These are phyloP conservation scores for Phaeoacremonium minimum DNA, from an alignment of 2,329 filamentous ascomycete species.

Conservation along the genomic window DNA sequence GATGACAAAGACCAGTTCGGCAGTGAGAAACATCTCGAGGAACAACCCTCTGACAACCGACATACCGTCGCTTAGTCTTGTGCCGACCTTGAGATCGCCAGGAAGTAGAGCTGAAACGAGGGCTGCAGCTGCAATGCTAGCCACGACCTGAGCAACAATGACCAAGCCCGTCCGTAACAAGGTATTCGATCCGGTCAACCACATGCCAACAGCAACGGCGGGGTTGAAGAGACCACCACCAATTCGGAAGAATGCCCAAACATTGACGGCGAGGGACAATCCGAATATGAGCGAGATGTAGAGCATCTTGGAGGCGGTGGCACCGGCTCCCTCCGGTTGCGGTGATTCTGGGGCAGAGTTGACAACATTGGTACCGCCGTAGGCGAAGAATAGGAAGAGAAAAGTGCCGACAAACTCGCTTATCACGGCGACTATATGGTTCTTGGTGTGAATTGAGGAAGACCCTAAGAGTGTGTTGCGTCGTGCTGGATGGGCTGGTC, in stretches of 20 bases:
- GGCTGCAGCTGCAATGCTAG: slow-evolving; percentile 53
- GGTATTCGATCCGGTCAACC: slow-evolving; percentile 53
- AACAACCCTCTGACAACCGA: slow-evolving; percentile 56
- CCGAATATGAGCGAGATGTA: slow-evolving; percentile 48
- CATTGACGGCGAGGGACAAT: slow-evolving; percentile 45
- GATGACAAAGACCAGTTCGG: slow-evolving; percentile 59
- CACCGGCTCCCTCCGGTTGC: slow-evolving; percentile 14
- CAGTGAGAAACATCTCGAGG: slow-evolving; percentile 63
- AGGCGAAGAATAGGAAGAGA: slow-evolving; percentile 41
- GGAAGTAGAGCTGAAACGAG: slow-evolving; percentile 56
- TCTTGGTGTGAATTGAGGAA: slow-evolving; percentile 12
- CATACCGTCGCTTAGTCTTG: slow-evolving; percentile 47
- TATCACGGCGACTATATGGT: slow-evolving; percentile 34
- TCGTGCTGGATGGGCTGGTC: too few relatives aligned
- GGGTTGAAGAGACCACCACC: slow-evolving; percentile 49
- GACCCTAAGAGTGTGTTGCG: too few relatives aligned
- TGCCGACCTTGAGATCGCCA: slow-evolving; percentile 47
- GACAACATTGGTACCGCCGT: slow-evolving; percentile 19
- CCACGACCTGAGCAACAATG: slow-evolving; percentile 53
- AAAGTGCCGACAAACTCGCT: slow-evolving; percentile 51
- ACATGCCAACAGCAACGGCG: slow-evolving; percentile 53
- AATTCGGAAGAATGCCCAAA: slow-evolving; percentile 53
- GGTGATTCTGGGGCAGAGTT: slow-evolving; percentile 14
- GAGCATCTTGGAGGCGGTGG: slow-evolving; percentile 32
- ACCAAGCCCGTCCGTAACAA: slow-evolving; percentile 46